Evolutionary conservation across 805 yeast genomes (phyloP), one percentile per base, ranked within the genome.

Genomic region (Kodamaea neixiangensis): DNA sequence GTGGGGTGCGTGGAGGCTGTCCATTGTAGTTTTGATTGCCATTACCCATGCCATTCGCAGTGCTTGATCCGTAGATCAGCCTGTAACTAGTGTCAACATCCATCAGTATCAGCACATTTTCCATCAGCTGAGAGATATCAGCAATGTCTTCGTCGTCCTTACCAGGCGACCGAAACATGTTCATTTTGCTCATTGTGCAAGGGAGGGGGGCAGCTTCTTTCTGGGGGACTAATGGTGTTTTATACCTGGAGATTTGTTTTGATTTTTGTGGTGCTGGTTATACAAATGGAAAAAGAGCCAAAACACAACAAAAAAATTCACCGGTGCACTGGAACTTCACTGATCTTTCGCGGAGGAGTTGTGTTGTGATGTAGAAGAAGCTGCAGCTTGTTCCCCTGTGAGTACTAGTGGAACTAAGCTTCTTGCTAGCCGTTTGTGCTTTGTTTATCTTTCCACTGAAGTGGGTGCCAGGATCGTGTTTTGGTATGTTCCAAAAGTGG

Each of bases 31-130:
- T 37, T 4, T 17, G n/a, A 20, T 37, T 37, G 41, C 20, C 19
- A 19, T 17, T 37, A 6, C 19, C 42, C n/a, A 14, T 38, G 22
- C 21, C 21, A 25, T 25, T 25, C 7, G 20, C 42, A 14, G 21
- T 20, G 9, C 22, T 20, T 11, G 33, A n/a, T 10, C 29, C 19
- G 20, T 45, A 45, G 50, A 46, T 53, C 49, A 58, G 60, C 29
- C 57, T 53, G 50, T 57, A 65, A 34, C 68, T 61, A 10, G 73
- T 61, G 54, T 74, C 78, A 11, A 73, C 60, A 46, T 73, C 78
- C 77, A 73, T 73, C 49, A 57, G 54, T 22, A 74, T 64, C 29
- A 76, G 72, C 11, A 73, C 74, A 54, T 74, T 74, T 57, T 74
- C 79, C 66, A 74, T 65, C 37, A 71, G 63, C 50, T 72, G 77